Evolutionary conservation across 441 rosid genomes (phyloP).

Genomic region (Bocquillonia castaneifolia): DNA sequence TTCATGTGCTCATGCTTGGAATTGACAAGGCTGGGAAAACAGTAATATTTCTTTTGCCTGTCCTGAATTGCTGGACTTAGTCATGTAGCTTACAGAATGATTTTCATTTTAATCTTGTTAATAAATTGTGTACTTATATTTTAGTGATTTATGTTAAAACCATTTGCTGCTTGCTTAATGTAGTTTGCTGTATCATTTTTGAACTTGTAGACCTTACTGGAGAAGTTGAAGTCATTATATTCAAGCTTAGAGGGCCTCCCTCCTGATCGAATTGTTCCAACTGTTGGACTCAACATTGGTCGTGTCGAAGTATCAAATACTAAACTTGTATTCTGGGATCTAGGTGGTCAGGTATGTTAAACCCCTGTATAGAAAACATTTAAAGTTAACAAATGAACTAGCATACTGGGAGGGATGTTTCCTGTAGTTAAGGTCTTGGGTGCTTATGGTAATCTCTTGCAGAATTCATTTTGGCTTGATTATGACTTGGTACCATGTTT

Average conservation of each 20-base stretch:
- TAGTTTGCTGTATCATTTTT: conserved; percentile 10
- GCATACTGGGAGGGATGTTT: no score
- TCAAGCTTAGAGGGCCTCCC: conserved; percentile 84
- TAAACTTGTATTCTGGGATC: conserved; percentile 93
- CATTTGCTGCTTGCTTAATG: conserved; percentile 2
- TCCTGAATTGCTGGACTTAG: conserved; percentile 1
- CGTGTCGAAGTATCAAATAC: conserved; percentile 75
- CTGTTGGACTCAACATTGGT: conserved; percentile 92
- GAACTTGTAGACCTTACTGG: conserved; percentile 66
- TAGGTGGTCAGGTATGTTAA: conserved; percentile 84
- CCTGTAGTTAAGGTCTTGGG: no score
- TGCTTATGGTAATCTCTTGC: no score
- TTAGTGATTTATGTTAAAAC: conserved; percentile 7
- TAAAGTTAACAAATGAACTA: no score
- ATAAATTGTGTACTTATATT: not conserved
- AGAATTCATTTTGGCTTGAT: not conserved
- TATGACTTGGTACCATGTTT: not conserved
- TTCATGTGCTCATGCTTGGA: conserved; percentile 94
- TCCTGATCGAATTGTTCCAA: conserved; percentile 92
- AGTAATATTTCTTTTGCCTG: conserved; percentile 37
- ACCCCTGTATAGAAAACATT: no score
- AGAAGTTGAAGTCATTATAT: conserved; percentile 83
- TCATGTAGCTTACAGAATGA: not conserved
- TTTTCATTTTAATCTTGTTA: not conserved
- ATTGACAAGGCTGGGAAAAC: conserved; percentile 96